These are phyloP conservation scores for Canariomyces notabilis DNA, from an alignment of 2,329 filamentous ascomycete species.

Conservation along the genomic window DNA sequence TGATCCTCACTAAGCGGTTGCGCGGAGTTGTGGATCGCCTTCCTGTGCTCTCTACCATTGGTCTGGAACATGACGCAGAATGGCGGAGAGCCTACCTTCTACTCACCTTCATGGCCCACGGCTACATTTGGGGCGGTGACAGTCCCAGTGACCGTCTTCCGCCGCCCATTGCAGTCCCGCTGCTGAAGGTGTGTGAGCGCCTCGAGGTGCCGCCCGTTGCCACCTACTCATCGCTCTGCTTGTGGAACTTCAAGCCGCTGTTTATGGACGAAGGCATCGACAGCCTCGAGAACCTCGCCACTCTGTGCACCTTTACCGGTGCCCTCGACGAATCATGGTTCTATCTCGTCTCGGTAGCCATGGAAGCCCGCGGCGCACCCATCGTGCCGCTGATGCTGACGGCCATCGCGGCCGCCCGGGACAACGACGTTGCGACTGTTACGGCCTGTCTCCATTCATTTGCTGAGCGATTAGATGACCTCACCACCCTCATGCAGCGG, in stretches of 20 bases:
- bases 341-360: conserved; percentile 90
- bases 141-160: conserved; percentile 74
- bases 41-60: conserved; percentile 75
- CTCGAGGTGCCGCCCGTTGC: conserved; percentile 89
- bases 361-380: conserved; percentile 85
- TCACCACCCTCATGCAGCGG: conserved; percentile 70
- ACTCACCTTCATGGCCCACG: conserved; percentile 85
- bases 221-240: conserved; percentile 83
- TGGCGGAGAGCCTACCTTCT: conserved; percentile 92
- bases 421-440: conserved; percentile 64
- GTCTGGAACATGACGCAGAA: conserved; percentile 78
- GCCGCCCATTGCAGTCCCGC: conserved; percentile 73
- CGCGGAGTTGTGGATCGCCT: conserved; percentile 74
- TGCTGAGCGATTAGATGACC: conserved; percentile 81
- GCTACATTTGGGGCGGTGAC: conserved; percentile 94
- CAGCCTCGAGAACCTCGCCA: conserved; percentile 80
- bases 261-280: conserved; percentile 79
- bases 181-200: conserved; percentile 68
- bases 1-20: conserved; percentile 80
- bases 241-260: conserved; percentile 96
- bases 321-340: conserved; percentile 98
- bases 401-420: conserved; percentile 75
- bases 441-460: conserved; percentile 73
- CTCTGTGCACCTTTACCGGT: conserved; percentile 85
- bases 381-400: conserved; percentile 84